Conservation (phyloP, 2,329 filamentous ascomycete genomes). For the Ceratocystis harringtonii region DNA sequence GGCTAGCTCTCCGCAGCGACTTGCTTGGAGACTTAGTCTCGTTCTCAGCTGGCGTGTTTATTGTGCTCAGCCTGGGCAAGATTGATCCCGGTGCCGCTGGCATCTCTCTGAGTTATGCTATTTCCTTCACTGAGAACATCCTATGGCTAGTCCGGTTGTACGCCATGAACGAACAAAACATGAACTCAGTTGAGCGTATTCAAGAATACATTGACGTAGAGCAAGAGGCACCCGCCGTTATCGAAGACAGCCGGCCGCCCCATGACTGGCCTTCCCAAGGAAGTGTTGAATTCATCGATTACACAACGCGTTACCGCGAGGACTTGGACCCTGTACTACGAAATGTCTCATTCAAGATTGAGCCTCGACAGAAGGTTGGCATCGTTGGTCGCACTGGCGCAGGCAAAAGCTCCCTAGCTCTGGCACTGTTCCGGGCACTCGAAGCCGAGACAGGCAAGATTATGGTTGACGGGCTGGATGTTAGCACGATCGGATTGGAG, state of each 20-base stretch:
- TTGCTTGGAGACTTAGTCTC: conserved; percentile 78
- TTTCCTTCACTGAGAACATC: conserved; percentile 93
- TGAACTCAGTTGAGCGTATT: conserved; percentile 96
- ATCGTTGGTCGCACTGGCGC: conserved; percentile 93
- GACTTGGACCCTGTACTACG: conserved; percentile 80
- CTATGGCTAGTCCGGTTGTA: conserved; percentile 93
- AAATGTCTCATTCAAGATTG: conserved; percentile 72
- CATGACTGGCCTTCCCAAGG: conserved; percentile 75
- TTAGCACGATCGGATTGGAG: conserved; percentile 77
- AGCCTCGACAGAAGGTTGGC: conserved; percentile 78
- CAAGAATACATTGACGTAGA: conserved; percentile 96
- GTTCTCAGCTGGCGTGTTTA: conserved; percentile 86
- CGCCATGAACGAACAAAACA: conserved; percentile 92
- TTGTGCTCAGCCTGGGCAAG: conserved; percentile 65
- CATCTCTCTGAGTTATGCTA: conserved; percentile 86
- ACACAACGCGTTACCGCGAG: conserved; percentile 74
- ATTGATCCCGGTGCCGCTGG: conserved; percentile 87
- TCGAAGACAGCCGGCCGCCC: conserved; percentile 64
- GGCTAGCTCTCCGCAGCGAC: conserved; percentile 87
- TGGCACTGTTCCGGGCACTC: conserved; percentile 83
- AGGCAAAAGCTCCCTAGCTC: conserved; percentile 85
- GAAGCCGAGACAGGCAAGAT: conserved; percentile 87
- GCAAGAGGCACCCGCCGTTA: conserved; percentile 68
- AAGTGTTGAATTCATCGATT: conserved; percentile 72
- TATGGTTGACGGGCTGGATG: conserved; percentile 79